Percentiles rank a stretch among this genome's conserved stretches.
These are phyloP conservation scores for Apophysomyces sp. DNA, from an alignment of 371 early-diverging fungal genomes.

Conservation along the genomic window DNA sequence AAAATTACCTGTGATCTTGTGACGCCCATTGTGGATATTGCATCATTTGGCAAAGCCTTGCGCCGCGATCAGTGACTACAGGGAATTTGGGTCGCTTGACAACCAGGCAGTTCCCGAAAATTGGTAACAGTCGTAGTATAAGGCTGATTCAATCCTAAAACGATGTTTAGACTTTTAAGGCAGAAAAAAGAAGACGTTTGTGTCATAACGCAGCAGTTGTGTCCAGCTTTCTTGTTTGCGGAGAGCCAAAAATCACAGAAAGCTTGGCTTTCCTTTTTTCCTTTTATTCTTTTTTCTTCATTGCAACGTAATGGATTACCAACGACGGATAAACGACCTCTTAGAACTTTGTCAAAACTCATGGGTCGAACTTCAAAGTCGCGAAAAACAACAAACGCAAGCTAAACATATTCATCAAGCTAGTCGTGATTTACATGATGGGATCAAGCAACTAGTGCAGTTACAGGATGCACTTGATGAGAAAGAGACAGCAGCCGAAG, in stretches of 20 bases:
- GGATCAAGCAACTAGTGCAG: constrained; percentile 17
- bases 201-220: no score
- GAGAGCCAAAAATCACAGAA: not conserved
- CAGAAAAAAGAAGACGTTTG: no score
- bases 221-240: no score
- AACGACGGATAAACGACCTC: constrained; percentile 10
- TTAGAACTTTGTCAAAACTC: constrained; percentile 14
- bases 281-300: not conserved
- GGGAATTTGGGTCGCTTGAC: no score
- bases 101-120: no score
- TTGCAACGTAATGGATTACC: constrained; percentile 7
- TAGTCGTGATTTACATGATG: constrained; percentile 9
- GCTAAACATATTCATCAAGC: not conserved
- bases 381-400: not conserved
- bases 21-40: no score
- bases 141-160: no score
- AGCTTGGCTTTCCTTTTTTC: not conserved
- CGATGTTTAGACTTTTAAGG: no score
- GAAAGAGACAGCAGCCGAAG: constrained; percentile 1
- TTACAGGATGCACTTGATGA: constrained; percentile 22
- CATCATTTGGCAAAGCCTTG: no score
- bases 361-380: constrained; percentile 11
- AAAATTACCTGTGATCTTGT: no score
- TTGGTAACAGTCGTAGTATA: no score
- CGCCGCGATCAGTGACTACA: no score